A percentile compares a stretch with the other conserved stretches of the same genome.
phyloP scores from a whole-genome alignment of 202 grass and related monocot species.

The Hordeum pubiflorum region DNA sequence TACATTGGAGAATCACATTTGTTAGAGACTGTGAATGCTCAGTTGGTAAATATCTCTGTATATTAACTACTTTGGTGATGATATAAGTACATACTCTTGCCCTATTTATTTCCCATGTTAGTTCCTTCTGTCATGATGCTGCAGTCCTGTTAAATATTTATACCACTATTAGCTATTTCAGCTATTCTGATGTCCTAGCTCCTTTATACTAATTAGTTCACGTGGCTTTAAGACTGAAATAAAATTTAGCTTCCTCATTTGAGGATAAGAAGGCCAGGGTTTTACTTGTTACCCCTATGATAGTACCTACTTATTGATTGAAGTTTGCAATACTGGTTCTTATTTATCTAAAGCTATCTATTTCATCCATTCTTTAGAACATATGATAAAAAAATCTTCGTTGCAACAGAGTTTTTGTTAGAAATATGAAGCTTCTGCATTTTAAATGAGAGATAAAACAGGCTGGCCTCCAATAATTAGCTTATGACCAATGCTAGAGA shows the following conservation, averaged over 20 bases:
- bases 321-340: constrained; percentile 9
- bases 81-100: background rate
- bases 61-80: constrained; percentile 3
- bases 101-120: background rate
- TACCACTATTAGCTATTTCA: background rate
- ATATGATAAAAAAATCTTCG: background rate
- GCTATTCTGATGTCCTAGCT: background rate
- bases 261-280: background rate
- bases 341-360: background rate
- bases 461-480: background rate
- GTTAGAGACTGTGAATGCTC: constrained; percentile 31
- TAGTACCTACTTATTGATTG: background rate
- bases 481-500: background rate
- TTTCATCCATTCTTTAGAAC: background rate
- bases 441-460: background rate
- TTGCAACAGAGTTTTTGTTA: background rate
- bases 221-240: background rate
- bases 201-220: background rate
- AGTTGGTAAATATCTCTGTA: constrained; percentile 54
- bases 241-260: background rate
- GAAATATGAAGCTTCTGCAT: background rate
- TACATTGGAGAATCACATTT: constrained; percentile 42
- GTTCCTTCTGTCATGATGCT: background rate
- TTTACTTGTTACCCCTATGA: background rate
- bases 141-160: background rate